Evolutionary conservation across 176 grass and related monocot genomes (phyloP), one percentile per base, ranked within the genome.

Genomic region (Aegilops umbellulata): DNA sequence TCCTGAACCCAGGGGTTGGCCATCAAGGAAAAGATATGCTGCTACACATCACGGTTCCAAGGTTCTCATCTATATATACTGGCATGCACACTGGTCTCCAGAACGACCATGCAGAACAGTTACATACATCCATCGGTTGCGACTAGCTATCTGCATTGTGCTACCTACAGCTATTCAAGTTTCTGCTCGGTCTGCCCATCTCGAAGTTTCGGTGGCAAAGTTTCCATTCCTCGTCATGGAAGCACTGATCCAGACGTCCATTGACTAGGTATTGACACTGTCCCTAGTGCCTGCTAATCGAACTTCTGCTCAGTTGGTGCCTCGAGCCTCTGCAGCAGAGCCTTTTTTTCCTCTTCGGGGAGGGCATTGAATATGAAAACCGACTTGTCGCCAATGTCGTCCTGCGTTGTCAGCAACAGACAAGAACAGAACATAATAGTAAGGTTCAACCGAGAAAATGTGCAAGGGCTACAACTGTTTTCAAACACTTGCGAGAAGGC

Each of bases 351-450:
- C 30, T 92, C 91, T 84, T 93, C 93, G 34, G 91, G 87, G 64
- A 98, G 85, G 6, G 95, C 91, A 30, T 95, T 93, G 87, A 98
- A 98, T 87, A 98, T 92, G 87, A 98, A 98, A 35, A 98, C 76
- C 34, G 95, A 98, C 89, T 98, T 98, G 82, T 98, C 93, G 0
- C 95, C 95, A 0, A 95, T 94, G 78, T 98, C 95, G 1, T 98
- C 95, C 95, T 98, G 12, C 32, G 72, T 78, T 26, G 11, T 3
- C 30, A 78, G 51, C 16, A 79, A 83, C 25, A 60, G 35, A n/a
- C n/a, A n/a, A n/a, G n/a, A 36, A 3, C 34, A 35, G 9, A 75
- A 47, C 6, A 80, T 1, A 20, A 55, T 8, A 8, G 3, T 70
- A 63, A 77, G 72, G n/a, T 15, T 87, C 20, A 5, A 22, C 5